Conservation (phyloP, 176 grass and related monocot species). For the Triticum aestivum region DNA sequence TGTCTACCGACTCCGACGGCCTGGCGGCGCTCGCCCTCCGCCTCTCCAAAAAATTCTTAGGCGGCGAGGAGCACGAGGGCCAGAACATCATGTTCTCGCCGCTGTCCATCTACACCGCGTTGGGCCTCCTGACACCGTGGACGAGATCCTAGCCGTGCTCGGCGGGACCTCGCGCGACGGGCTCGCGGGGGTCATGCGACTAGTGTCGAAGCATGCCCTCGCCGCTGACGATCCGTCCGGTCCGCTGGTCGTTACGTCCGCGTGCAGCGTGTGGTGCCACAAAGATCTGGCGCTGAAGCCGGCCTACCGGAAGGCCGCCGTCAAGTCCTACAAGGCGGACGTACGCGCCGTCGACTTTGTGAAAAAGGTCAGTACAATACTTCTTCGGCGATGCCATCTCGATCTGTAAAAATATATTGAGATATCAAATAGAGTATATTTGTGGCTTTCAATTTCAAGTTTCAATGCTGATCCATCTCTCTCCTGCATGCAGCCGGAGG, state of each 20-base stretch:
- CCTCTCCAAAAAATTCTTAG: neutral
- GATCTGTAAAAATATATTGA: too few relatives aligned
- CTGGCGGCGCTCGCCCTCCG: neutral
- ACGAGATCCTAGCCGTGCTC: constrained; percentile 12
- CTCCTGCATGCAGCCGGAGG: neutral
- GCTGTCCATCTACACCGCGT: constrained; percentile 19
- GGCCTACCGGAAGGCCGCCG: neutral
- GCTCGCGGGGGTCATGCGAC: neutral
- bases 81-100: constrained; percentile 25
- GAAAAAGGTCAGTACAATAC: neutral
- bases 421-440: neutral
- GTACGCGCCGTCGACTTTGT: constrained; percentile 15
- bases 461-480: neutral
- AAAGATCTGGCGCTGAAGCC: constrained; percentile 21
- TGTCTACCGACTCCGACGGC: neutral
- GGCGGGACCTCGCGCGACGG: neutral
- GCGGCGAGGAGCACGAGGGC: too few relatives aligned
- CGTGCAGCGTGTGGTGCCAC: constrained; percentile 26
- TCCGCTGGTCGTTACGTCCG: constrained; percentile 22
- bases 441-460: neutral
- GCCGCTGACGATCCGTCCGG: neutral
- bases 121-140: neutral
- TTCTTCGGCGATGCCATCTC: too few relatives aligned
- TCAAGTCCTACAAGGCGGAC: neutral
- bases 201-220: neutral